A percentile compares a stretch with the other conserved stretches of the same genome.
These are phyloP conservation scores for Fomitiporia mediterranea DNA, from an alignment of 1,284 basidiomycete species.

Conservation along the genomic window DNA sequence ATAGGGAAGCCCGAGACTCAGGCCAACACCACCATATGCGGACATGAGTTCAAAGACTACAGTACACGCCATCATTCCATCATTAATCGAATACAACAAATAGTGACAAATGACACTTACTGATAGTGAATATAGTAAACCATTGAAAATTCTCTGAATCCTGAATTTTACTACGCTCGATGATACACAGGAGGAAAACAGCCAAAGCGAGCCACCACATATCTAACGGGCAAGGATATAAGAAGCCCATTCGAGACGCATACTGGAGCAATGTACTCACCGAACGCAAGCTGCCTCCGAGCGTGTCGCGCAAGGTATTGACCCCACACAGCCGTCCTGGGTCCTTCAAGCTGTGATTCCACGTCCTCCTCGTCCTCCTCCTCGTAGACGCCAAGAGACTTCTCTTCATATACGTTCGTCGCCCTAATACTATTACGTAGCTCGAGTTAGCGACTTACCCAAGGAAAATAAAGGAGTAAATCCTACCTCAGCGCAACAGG, in stretches of 20 bases:
- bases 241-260: not conserved
- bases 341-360: slow-evolving; percentile 41
- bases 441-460: not conserved
- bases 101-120: slow-evolving; percentile 37
- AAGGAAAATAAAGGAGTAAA: slow-evolving; percentile 10
- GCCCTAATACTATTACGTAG: slow-evolving; percentile 63
- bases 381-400: slow-evolving; percentile 72
- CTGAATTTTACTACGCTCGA: slow-evolving; percentile 68
- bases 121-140: slow-evolving; percentile 77
- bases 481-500: slow-evolving; percentile 73
- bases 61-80: slow-evolving; percentile 19
- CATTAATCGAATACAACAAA: slow-evolving; percentile 2
- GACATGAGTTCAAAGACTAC: slow-evolving; percentile 85
- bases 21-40: slow-evolving; percentile 88
- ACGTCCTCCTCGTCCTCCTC: slow-evolving; percentile 43
- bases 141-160: slow-evolving; percentile 49
- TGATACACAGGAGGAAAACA: slow-evolving; percentile 82
- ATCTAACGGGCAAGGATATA: slow-evolving; percentile 43
- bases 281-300: slow-evolving; percentile 84
- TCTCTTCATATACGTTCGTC: slow-evolving; percentile 97
- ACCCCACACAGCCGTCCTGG: slow-evolving; percentile 67
- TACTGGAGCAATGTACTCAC: slow-evolving; percentile 34
- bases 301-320: slow-evolving; percentile 77
- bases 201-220: slow-evolving; percentile 88
- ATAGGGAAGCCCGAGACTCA: slow-evolving; percentile 68